Evolutionary conservation across 768 basidiomycete genomes (phyloP), one percentile per base, ranked within the genome.

Genomic region (Kwoniella shandongensis): DNA sequence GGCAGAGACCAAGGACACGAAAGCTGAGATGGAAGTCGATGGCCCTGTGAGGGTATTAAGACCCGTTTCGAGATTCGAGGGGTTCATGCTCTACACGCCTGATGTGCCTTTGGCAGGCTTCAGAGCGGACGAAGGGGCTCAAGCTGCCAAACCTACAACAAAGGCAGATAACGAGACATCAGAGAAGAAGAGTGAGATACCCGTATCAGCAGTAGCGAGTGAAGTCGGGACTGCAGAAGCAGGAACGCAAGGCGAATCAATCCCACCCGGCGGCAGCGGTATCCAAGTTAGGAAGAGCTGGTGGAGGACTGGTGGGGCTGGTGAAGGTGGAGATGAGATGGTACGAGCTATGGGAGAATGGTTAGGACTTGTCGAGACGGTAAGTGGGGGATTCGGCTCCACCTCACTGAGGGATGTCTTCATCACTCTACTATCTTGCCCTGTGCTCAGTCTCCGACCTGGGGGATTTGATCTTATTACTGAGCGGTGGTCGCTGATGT

Each of bases 241-340:
- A n/a, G n/a, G n/a, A n/a, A n/a, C n/a, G n/a, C n/a, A n/a, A n/a
- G n/a, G n/a, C n/a, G n/a, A n/a, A n/a, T n/a, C n/a, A n/a, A n/a
- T n/a, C n/a, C 12, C n/a, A 29, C 25, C 25, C 30, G 23, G 23
- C n/a, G 29, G 15, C 35, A 45, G 27, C n/a, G 59, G 44, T 18
- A 50, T 60, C 17, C 47, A 62, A 32, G 39, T 67, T 13, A 18
- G 53, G 2, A 59, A 62, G 44, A 63, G 68, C 11, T 72, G 70
- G 70, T 72, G 70, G 70, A 50, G 68, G 27, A 35, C 40, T 6
- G 70, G 68, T 13, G 70, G 70, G 23, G 66, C 59, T 11, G 70
- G 70, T 8, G 70, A 72, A 51, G 70, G 70, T 11, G 70, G 70
- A 8, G 68, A 72, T 50, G 70, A 72, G 47, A 51, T 72, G 17